phyloP scores from a whole-genome alignment of 1,284 basidiomycete species.

The Ceratobasidium sp. region DNA sequence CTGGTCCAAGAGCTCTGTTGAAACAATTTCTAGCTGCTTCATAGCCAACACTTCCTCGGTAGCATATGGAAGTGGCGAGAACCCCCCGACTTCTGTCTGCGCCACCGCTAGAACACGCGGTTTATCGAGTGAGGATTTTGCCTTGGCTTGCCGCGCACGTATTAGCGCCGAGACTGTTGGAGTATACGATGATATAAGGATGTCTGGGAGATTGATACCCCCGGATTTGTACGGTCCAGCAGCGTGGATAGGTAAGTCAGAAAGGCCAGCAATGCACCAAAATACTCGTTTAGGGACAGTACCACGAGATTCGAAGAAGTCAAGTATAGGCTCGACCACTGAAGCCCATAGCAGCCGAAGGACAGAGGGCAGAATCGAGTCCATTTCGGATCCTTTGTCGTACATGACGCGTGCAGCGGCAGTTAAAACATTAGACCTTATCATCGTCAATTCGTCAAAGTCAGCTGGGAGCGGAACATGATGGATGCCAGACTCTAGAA shows the following conservation, averaged over 20 bases:
- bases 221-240: conserved; percentile 25
- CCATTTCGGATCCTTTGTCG: background rate
- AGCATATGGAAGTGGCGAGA: background rate
- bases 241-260: conserved; percentile 39
- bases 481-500: background rate
- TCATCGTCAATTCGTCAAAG: background rate
- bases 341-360: conserved; percentile 30
- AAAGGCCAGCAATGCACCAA: conserved; percentile 30
- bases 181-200: conserved; percentile 37
- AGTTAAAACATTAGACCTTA: background rate
- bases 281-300: conserved; percentile 11
- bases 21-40: conserved; percentile 7
- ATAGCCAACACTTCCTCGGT: background rate
- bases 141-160: conserved; percentile 12
- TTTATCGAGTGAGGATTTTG: background rate
- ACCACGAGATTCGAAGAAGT: conserved; percentile 24
- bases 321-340: conserved; percentile 32
- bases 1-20: background rate
- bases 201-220: conserved; percentile 17
- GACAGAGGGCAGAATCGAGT: background rate
- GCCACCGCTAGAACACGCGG: conserved; percentile 17
- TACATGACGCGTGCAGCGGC: conserved; percentile 3
- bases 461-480: conserved; percentile 28
- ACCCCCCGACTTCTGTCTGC: conserved; percentile 5
- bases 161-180: conserved; percentile 31